phyloP scores from a whole-genome alignment of 108 stramenopile species.

The Asterionellopsis glacialis region DNA sequence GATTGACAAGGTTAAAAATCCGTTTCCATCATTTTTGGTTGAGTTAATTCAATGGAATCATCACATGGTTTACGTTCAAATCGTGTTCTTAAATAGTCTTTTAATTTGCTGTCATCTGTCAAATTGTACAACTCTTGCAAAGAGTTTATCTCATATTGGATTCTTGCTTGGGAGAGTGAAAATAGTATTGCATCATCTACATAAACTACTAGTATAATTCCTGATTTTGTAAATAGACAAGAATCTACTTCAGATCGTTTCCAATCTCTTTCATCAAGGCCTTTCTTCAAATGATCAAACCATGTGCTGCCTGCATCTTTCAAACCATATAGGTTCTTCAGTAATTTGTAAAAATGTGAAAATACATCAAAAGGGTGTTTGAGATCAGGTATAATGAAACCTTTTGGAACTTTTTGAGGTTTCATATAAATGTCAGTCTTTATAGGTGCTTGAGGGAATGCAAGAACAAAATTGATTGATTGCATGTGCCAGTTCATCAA shows the following conservation, averaged over 20 bases:
- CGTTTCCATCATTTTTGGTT: slow-evolving; percentile 18
- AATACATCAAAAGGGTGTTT: too few species aligned
- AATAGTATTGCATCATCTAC: slow-evolving; percentile 29
- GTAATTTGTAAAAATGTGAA: not conserved
- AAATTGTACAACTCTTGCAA: slow-evolving; percentile 5
- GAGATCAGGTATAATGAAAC: too few species aligned
- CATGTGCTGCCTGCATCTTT: slow-evolving; percentile 5
- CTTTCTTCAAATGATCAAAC: not conserved
- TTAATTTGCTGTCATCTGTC: slow-evolving; percentile 20
- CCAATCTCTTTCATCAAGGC: slow-evolving; percentile 14
- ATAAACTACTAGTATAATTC: slow-evolving; percentile 29
- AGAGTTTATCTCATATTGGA: not conserved
- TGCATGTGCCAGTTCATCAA: not conserved
- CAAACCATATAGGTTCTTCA: slow-evolving; percentile 9
- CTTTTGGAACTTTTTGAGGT: too few species aligned
- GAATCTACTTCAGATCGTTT: slow-evolving; percentile 23
- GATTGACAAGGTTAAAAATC: slow-evolving; percentile 8
- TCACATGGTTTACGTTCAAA: slow-evolving; percentile 5
- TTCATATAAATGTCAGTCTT: too few species aligned
- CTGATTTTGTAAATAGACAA: slow-evolving; percentile 30
- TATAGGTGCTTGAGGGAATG: too few species aligned
- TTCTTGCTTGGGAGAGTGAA: not conserved
- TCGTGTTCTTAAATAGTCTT: slow-evolving; percentile 29
- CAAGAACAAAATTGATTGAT: too few species aligned
- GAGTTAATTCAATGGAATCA: slow-evolving; percentile 12